A percentile compares a stretch with the other conserved stretches of the same genome.
Conservation (phyloP, 768 basidiomycete genomes). For the Mycena vulgaris region DNA sequence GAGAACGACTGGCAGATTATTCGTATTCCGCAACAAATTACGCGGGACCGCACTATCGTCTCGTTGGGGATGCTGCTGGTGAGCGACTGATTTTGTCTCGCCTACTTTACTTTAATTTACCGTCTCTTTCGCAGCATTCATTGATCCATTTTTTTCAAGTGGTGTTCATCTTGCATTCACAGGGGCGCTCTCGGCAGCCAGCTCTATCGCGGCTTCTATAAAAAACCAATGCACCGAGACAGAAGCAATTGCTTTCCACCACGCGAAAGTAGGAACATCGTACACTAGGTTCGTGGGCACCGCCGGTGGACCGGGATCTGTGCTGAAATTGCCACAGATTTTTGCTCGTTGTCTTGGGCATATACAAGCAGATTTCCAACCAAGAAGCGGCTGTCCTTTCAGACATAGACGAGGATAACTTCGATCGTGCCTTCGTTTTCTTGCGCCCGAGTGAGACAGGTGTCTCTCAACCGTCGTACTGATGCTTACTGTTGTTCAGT, state of each 20-base stretch:
- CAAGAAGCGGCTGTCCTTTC: constrained; percentile 56
- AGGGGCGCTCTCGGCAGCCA: constrained; percentile 55
- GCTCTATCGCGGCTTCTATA: constrained; percentile 51
- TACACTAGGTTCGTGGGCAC: constrained; percentile 54
- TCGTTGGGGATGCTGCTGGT: constrained; percentile 54
- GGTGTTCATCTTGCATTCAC: constrained; percentile 59
- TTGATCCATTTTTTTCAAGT: constrained; percentile 77
- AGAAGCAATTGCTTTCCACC: constrained; percentile 49
- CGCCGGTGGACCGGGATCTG: too few species aligned
- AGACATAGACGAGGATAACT: constrained; percentile 64
- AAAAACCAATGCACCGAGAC: constrained; percentile 47
- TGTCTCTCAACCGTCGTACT: background rate
- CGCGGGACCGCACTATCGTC: constrained; percentile 50
- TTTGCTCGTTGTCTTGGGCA: constrained; percentile 62
- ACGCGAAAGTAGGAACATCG: constrained; percentile 47
- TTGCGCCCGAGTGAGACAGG: constrained; percentile 52
- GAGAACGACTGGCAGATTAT: constrained; percentile 55
- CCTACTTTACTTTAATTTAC: too few species aligned
- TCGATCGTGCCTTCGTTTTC: constrained; percentile 63
- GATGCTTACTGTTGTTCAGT: background rate
- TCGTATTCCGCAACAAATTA: constrained; percentile 52
- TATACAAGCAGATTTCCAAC: constrained; percentile 64
- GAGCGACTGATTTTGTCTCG: constrained; percentile 40
- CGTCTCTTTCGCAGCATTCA: constrained; percentile 46
- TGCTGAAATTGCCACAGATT: too few species aligned